These are phyloP conservation scores for Pestalotiopsis sp. DNA, from an alignment of 2,329 filamentous ascomycete species.

Conservation along the genomic window DNA sequence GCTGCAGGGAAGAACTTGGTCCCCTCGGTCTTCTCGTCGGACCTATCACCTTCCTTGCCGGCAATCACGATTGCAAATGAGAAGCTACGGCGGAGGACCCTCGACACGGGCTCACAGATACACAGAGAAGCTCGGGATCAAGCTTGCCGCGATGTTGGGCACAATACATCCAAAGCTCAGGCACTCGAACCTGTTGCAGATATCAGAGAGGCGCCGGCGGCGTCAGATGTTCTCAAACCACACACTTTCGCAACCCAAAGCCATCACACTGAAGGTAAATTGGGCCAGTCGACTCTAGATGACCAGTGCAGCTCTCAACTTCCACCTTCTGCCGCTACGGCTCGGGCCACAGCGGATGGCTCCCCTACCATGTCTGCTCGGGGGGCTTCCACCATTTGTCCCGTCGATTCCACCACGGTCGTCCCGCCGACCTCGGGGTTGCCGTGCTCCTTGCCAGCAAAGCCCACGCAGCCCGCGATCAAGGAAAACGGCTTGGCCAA, in stretches of 20 bases:
- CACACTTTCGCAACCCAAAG: neutral
- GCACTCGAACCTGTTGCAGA: neutral
- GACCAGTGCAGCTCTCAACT: neutral
- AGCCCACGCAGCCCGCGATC: neutral
- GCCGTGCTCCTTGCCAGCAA: neutral
- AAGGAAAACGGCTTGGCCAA: neutral
- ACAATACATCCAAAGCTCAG: neutral
- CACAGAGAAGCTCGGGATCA: neutral
- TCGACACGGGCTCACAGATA: conserved; percentile 6
- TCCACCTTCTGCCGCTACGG: neutral
- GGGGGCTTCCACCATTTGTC: no score
- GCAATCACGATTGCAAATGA: conserved; percentile 19
- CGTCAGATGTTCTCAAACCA: neutral
- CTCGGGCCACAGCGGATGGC: neutral
- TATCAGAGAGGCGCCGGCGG: neutral
- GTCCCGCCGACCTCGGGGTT: no score
- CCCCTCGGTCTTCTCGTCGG: conserved; percentile 35
- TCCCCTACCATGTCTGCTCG: neutral
- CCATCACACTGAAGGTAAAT: neutral
- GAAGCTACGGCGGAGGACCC: conserved; percentile 16
- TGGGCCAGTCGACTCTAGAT: neutral
- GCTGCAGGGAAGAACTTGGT: conserved; percentile 47
- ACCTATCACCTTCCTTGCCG: conserved; percentile 21
- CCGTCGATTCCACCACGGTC: no score
- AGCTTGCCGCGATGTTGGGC: neutral